A percentile compares a stretch with the other conserved stretches of the same genome.
Conservation (phyloP, 192 early-diverging fungal species). For the Gaertneriomyces sp. region DNA sequence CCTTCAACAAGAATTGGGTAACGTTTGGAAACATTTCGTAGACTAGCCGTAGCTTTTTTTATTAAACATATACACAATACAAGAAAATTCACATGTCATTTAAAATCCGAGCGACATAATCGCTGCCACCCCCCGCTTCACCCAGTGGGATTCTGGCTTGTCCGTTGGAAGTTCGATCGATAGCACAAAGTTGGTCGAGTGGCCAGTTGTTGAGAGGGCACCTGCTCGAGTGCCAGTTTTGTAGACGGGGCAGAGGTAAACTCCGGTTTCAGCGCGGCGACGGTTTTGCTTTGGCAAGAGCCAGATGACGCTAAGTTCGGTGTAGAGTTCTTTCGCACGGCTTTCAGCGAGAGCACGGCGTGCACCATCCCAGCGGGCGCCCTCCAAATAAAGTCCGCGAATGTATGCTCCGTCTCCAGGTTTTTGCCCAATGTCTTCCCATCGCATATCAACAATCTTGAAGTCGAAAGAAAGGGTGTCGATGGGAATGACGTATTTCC, state of each 20-base stretch:
- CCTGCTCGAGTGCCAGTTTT: constrained; percentile 59
- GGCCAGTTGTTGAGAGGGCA: constrained; percentile 56
- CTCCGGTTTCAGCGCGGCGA: constrained; percentile 47
- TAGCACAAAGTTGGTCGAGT: constrained; percentile 61
- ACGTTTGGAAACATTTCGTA: constrained; percentile 25
- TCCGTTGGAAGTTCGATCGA: constrained; percentile 59
- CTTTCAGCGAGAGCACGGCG: constrained; percentile 42
- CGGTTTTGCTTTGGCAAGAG: constrained; percentile 54
- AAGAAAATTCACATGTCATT: too few species aligned
- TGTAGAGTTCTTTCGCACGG: constrained; percentile 57
- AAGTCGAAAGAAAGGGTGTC: constrained; percentile 57
- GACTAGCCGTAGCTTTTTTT: constrained; percentile 37
- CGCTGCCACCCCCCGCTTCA: constrained; percentile 56
- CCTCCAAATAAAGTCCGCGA: constrained; percentile 56
- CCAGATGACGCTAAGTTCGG: constrained; percentile 60
- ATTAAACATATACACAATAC: constrained; percentile 5
- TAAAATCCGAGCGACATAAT: constrained; percentile 32
- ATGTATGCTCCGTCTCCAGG: constrained; percentile 59
- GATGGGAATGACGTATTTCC: constrained; percentile 58
- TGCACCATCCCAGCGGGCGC: constrained; percentile 54
- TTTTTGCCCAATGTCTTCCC: constrained; percentile 50
- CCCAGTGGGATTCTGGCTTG: constrained; percentile 49
- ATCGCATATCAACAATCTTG: constrained; percentile 49
- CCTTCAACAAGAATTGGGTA: too few species aligned
- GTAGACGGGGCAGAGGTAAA: constrained; percentile 61